Evolutionary conservation across 768 basidiomycete genomes (phyloP), one percentile per base, ranked within the genome.

Genomic region (Mycena polygramma): DNA sequence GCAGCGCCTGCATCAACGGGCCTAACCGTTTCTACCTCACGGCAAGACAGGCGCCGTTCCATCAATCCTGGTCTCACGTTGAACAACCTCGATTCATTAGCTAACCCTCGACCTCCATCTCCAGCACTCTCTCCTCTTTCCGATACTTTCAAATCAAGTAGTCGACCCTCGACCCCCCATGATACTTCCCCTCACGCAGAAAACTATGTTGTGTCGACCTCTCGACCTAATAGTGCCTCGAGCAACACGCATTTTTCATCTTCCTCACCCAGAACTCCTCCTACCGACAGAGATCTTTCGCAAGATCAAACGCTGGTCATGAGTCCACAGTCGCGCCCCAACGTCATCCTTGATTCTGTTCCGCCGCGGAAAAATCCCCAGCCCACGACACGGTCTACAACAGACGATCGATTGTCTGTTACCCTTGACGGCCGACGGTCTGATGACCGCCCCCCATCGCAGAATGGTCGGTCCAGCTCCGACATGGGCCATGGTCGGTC

Each of bases 21-120:
- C 24, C 79, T 84, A 43, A 75, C 78, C 55, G 82, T 80, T 15
- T 70, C 77, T 43, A 83, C 84, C 7, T 81, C 84, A 8, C 78
- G 80, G 24, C 79, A 79, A 45, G 83, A 85, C 45, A 86, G 83
- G 74, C 83, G 85, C 48, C 83, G 84, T 54, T 87, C 87, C 43
- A 87, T 87, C 58, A 87, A 87, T 71, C 86, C 86, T 9, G 85
- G 81, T 52, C 75, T 86, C 26, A 71, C 77, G 7, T 74, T 86
- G 64, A 76, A 81, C 39, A 76, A 81, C 68, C 79, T 83, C 67
- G 80, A 75, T 53, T 57, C 75, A 13, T 72, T 75, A 49, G 61
- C 71, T 30, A 71, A 74, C 53, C 57, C 75, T 35, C 64, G 75
- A 54, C 70, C 74, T 26, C 66, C 76, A 24, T 75, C 79, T 20